Conservation (phyloP, 1,139 yeast species). For the Scheffersomyces parashehatae region DNA sequence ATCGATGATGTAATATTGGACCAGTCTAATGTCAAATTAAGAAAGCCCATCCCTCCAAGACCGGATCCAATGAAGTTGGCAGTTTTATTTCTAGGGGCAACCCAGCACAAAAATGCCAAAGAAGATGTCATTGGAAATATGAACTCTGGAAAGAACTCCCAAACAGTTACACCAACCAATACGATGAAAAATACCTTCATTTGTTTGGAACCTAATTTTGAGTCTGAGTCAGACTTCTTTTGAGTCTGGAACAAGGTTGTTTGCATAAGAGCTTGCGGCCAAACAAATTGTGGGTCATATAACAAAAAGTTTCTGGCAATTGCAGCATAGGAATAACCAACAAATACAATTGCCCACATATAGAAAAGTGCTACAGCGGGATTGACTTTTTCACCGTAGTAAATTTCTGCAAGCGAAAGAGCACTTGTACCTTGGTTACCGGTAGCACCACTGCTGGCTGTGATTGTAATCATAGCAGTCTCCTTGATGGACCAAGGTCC, state of each 20-base stretch:
- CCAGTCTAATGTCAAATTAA: conserved; percentile 21
- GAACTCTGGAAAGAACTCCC: conserved; percentile 24
- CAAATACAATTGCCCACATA: conserved; percentile 21
- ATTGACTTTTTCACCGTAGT: conserved; percentile 14
- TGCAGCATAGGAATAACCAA: conserved; percentile 22
- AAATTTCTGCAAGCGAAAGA: conserved; percentile 16
- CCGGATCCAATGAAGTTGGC: conserved; percentile 21
- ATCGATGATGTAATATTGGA: conserved; percentile 19
- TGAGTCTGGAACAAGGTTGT: conserved; percentile 20
- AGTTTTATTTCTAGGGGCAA: conserved; percentile 16
- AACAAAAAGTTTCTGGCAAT: conserved; percentile 16
- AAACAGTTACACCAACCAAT: conserved; percentile 27
- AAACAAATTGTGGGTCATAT: conserved; percentile 16
- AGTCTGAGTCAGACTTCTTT: conserved; percentile 9
- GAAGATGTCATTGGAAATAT: conserved; percentile 20
- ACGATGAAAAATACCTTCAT: conserved; percentile 24
- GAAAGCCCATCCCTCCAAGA: conserved; percentile 23
- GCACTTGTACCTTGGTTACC: conserved; percentile 21
- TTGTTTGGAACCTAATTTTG: conserved; percentile 10
- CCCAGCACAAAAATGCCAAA: conserved; percentile 20
- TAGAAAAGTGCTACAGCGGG: conserved; percentile 15
- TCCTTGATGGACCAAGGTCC: conserved; percentile 23
- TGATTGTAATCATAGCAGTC: conserved; percentile 20
- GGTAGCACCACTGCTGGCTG: conserved; percentile 22
- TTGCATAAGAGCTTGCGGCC: conserved; percentile 23